Conservation (phyloP, 2,329 filamentous ascomycete genomes). For the Fusarium sp. region DNA sequence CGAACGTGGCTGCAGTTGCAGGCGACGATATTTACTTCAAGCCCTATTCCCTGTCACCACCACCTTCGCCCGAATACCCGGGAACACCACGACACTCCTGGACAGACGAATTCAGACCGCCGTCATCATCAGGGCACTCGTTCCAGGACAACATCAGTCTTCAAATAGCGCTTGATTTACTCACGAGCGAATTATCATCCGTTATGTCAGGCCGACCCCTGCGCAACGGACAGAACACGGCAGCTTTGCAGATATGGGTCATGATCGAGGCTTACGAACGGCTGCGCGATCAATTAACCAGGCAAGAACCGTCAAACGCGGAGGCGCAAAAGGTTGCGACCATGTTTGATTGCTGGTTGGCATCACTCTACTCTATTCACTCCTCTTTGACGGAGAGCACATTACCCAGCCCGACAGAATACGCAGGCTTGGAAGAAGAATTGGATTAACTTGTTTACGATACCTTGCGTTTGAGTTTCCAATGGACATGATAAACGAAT, state of each 20-base stretch:
- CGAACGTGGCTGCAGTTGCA: slow-evolving; percentile 60
- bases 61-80: slow-evolving; percentile 48
- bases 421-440: slow-evolving; percentile 45
- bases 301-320: slow-evolving; percentile 50
- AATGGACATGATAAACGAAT: slow-evolving; percentile 15
- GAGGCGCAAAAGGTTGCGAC: slow-evolving; percentile 47
- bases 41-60: slow-evolving; percentile 55
- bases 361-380: slow-evolving; percentile 61
- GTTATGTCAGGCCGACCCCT: slow-evolving; percentile 50
- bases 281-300: slow-evolving; percentile 59
- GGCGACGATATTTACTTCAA: slow-evolving; percentile 62
- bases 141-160: slow-evolving; percentile 56
- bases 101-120: slow-evolving; percentile 23
- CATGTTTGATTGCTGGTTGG: slow-evolving; percentile 65
- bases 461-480: slow-evolving; percentile 10
- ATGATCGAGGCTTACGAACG: slow-evolving; percentile 71
- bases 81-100: slow-evolving; percentile 22
- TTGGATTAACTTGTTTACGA: slow-evolving; percentile 35
- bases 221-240: slow-evolving; percentile 49
- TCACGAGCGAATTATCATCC: slow-evolving; percentile 62
- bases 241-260: slow-evolving; percentile 64
- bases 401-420: slow-evolving; percentile 47
- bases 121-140: slow-evolving; percentile 31
- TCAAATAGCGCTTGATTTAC: slow-evolving; percentile 63
- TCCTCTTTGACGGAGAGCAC: slow-evolving; percentile 42